Evolutionary conservation across 2,329 filamentous ascomycete species (phyloP), one percentile per base, ranked within the genome.

Genomic region (Cercospora janseana): DNA sequence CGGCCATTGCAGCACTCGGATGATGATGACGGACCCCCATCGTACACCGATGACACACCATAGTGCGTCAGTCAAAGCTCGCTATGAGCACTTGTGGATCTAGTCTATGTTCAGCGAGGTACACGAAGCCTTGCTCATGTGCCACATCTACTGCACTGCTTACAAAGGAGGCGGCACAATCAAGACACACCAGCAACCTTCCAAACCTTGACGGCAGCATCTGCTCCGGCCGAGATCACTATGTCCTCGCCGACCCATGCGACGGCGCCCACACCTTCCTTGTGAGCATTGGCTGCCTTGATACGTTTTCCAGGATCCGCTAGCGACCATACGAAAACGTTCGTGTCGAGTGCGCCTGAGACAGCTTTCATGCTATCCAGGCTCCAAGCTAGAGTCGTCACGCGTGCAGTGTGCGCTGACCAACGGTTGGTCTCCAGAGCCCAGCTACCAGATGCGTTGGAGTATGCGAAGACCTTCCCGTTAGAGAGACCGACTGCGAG

Each of bases 161-260:
- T 13, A 8, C 23, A 12, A n/a, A 40, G 12, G 12, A 2, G 15
- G 21, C 35, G 21, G 21, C 40, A 28, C 15, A 4, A n/a, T 52
- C 34, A 58, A 4, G 50, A 18, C 52, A 58, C 48, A 2, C 77
- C 79, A 46, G 78, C 73, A 4, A 88, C 79, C 56, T 73, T 78
- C 93, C 93, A 98, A 42, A 92, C 78, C 77, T 97, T 98, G 40
- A 98, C 80, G 1, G 88, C 85, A 26, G 88, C 92, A 77, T 98
- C 93, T 8, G 85, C 87, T 37, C 93, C 93, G 4, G 82, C 82
- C 60, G 86, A 94, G 7, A 87, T 83, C 42, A 97, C 77, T 71
- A 80, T 88, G 4, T 46, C 51, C 6, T 79, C 81, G 21, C 78
- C 79, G 10, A 88, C 77, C 90, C 92, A 98, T 9, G 79, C 79